Evolutionary conservation across 2,329 filamentous ascomycete genomes (phyloP).

Genomic region (Cercospora brassicicola): DNA sequence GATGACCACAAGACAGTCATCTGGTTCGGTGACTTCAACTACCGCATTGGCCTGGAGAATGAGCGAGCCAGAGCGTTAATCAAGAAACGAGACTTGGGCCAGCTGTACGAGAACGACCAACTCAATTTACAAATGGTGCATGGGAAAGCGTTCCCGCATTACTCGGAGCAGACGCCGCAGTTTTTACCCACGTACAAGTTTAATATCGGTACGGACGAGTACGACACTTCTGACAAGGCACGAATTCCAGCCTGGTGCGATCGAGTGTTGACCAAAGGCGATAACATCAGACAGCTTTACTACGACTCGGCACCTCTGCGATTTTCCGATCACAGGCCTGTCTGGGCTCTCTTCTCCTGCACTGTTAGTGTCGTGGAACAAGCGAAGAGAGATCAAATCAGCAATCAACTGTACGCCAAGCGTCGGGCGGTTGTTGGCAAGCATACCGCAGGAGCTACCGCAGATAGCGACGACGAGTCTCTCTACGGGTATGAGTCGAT

Average conservation of each 20-base stretch:
- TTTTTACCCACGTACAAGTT: constrained; percentile 97
- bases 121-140: constrained; percentile 96
- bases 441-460: constrained; percentile 58
- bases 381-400: constrained; percentile 67
- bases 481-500: constrained; percentile 78
- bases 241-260: constrained; percentile 98
- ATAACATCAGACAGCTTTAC: constrained; percentile 75
- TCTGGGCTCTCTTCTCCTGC: constrained; percentile 86
- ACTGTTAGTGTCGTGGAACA: constrained; percentile 80
- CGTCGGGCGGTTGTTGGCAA: constrained; percentile 67
- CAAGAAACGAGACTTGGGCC: constrained; percentile 69
- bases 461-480: constrained; percentile 74
- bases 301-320: constrained; percentile 80
- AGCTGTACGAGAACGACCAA: constrained; percentile 88
- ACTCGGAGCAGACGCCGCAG: constrained; percentile 82
- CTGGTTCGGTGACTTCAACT: constrained; percentile 98
- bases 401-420: constrained; percentile 69
- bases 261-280: constrained; percentile 82
- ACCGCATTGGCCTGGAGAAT: constrained; percentile 81
- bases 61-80: constrained; percentile 76
- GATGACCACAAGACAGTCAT: constrained; percentile 89
- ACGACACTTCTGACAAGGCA: constrained; percentile 92
- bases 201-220: constrained; percentile 81
- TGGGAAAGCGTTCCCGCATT: constrained; percentile 83
- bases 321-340: constrained; percentile 95